A percentile compares a stretch with the other conserved stretches of the same genome.
These are phyloP conservation scores for Blastomyces parvus DNA, from an alignment of 2,329 filamentous ascomycete species.

Conservation along the genomic window DNA sequence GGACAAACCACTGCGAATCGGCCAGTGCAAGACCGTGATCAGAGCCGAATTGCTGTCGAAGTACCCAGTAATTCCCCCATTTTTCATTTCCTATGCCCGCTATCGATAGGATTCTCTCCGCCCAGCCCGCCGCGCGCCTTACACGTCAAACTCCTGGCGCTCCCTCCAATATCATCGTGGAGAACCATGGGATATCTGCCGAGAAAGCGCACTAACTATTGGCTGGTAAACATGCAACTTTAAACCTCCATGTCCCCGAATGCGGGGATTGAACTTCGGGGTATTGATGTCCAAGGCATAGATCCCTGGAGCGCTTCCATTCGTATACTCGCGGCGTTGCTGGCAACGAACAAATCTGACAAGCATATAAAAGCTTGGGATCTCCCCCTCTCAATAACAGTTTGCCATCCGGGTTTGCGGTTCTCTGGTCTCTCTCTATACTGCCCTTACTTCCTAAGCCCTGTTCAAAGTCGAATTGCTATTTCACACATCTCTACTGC, in stretches of 20 bases:
- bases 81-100: neutral
- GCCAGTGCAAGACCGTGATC: too few relatives aligned
- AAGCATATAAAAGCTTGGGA: neutral
- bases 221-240: neutral
- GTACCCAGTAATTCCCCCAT: too few relatives aligned
- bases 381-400: neutral
- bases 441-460: too few relatives aligned
- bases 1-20: too few relatives aligned
- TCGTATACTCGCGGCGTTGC: neutral
- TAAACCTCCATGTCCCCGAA: neutral
- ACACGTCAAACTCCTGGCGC: too few relatives aligned
- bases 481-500: neutral
- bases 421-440: neutral
- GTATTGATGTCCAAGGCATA: neutral
- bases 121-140: neutral
- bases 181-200: neutral
- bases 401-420: neutral
- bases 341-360: neutral
- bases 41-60: too few relatives aligned
- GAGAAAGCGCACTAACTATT: neutral
- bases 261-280: conserved; percentile 5
- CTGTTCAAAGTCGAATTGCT: neutral
- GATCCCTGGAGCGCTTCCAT: neutral
- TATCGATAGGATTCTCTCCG: neutral
- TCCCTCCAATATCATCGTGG: too few relatives aligned